Conservation (phyloP, 2,329 filamentous ascomycete genomes). For the Sporothrix curviconia region DNA sequence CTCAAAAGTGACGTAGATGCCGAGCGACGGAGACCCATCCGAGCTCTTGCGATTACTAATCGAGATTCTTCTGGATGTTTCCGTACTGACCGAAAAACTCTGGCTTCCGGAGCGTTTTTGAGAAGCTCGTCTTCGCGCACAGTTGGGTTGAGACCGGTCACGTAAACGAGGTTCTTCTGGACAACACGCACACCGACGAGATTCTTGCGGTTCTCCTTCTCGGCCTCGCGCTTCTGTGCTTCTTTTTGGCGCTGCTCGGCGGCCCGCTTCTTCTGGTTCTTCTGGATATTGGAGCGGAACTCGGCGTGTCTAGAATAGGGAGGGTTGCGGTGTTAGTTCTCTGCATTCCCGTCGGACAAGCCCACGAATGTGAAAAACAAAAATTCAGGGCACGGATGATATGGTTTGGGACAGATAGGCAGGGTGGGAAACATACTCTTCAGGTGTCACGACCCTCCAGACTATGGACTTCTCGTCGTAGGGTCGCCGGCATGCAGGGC, state of each 20-base stretch:
- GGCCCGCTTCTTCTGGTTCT: constrained; percentile 88
- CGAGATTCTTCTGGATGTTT: constrained; percentile 96
- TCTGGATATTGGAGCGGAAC: constrained; percentile 71
- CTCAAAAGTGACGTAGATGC: constrained; percentile 97
- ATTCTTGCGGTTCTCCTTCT: constrained; percentile 92
- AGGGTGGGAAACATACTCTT: constrained; percentile 63
- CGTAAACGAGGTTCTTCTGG: constrained; percentile 97
- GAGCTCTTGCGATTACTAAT: constrained; percentile 88
- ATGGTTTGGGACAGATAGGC: too few relatives aligned
- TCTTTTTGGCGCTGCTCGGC: constrained; percentile 83
- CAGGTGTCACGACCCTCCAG: constrained; percentile 88
- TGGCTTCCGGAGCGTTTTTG: constrained; percentile 77
- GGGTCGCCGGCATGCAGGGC: constrained; percentile 89
- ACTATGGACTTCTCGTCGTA: constrained; percentile 97
- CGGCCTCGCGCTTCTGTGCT: constrained; percentile 90
- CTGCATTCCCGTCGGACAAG: background rate
- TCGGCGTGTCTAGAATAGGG: constrained; percentile 58
- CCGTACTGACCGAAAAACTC: constrained; percentile 98
- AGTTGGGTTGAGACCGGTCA: constrained; percentile 86
- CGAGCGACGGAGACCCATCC: constrained; percentile 75
- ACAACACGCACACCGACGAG: constrained; percentile 91
- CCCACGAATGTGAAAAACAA: background rate
- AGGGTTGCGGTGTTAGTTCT: background rate
- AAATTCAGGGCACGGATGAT: background rate
- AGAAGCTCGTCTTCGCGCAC: constrained; percentile 88